Base-by-base conservation (phyloP, 345 rosid genomes). In the Syzygium aqueum region DNA sequence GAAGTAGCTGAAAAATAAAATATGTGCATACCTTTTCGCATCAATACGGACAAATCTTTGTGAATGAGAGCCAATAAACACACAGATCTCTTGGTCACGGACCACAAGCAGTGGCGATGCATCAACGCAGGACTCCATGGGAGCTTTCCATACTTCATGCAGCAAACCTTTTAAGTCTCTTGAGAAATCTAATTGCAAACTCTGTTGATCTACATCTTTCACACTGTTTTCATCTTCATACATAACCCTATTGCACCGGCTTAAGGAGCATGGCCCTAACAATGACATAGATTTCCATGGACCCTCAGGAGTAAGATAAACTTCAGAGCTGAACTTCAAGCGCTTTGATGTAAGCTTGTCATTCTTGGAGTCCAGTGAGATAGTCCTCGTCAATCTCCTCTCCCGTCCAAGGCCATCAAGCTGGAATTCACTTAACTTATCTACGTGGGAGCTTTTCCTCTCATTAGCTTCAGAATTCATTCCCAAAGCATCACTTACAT, bases 61-160 rank as follows among this genome's bases (percentile, higher is more conserved):
- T 7, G 99, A 93, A 89, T 97, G 99, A 85, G 99, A 96, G 89
- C 99, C 99, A 91, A 96, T 91, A 91, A 97, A 94, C 59, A 96
- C 82, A 93, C 92, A 95, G 83, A 92, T 84, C 89, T 96, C 94
- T 2, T 92, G 91, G 82, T 91, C 91, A 89, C 90, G 94, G 85
- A 93, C 88, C 67, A 96, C 98, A 67, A 95, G 84, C 65, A 96
- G 91, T 50, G 98, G 98, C 1, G 99, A 97, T 85, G 98, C 98
- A 92, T 97, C 99, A 87, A 96, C 96, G 88, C 99, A 97, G 85
- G 99, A 95, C 86, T 91, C 96, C 99, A 95, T 93, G 89, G 90
- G 91, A 93, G 93, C 96, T 92, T 95, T 95, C 99, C 99, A 97
- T 84, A 95, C 54, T 89, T 94, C 94, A 86, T 90, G 87, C 86